Conservation (phyloP, 148 eudicot species). For the Polygonum aviculare region DNA sequence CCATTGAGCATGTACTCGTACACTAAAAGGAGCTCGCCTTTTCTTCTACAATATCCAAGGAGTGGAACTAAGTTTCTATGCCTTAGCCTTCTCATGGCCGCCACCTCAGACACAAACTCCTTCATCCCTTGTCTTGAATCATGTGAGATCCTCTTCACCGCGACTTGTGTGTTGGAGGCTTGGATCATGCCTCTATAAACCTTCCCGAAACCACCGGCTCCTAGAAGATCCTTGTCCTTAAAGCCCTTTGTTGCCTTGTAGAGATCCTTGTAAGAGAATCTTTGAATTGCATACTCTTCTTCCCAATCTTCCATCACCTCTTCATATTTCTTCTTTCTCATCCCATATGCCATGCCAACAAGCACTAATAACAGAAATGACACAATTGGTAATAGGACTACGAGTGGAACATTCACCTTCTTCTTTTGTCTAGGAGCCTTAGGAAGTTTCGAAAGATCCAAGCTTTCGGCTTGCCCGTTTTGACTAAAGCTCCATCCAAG, state of each 20-base stretch:
- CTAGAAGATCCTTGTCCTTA: conserved; percentile 25
- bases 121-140: conserved; percentile 34
- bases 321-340: conserved; percentile 22
- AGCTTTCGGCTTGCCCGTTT: conserved; percentile 16
- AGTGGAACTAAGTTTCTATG: conserved; percentile 35
- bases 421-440: conserved; percentile 19
- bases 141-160: conserved; percentile 32
- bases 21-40: conserved; percentile 24
- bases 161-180: conserved; percentile 21
- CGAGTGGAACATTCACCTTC: conserved; percentile 6
- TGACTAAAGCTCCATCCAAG: conserved; percentile 38
- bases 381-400: neutral
- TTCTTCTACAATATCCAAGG: conserved; percentile 31
- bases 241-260: conserved; percentile 45
- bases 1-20: conserved; percentile 39
- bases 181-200: conserved; percentile 21
- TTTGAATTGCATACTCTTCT: conserved; percentile 25
- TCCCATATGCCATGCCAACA: conserved; percentile 13
- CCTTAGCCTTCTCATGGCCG: conserved; percentile 27
- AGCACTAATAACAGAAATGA: conserved; percentile 15
- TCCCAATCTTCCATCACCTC: conserved; percentile 50
- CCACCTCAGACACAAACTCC: conserved; percentile 35
- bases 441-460: conserved; percentile 34
- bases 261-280: conserved; percentile 25
- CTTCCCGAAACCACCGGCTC: conserved; percentile 33